These are phyloP conservation scores for Acarospora socialis DNA, from an alignment of 2,329 filamentous ascomycete genomes.

Conservation along the genomic window DNA sequence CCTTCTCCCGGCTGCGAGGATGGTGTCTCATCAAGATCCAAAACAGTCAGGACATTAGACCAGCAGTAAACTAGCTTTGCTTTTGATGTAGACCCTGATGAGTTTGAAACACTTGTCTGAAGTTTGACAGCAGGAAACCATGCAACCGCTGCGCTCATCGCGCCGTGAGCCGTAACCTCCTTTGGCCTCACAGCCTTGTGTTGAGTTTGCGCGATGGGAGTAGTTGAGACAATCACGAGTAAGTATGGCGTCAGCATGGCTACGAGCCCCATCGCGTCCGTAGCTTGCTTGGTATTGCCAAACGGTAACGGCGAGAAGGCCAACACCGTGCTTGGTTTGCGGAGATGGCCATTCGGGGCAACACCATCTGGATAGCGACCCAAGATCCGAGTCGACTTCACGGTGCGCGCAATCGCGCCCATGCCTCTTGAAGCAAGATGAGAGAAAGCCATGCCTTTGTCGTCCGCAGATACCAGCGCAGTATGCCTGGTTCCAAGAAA, in stretches of 20 bases:
- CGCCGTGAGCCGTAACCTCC: conserved; percentile 75
- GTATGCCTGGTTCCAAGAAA: conserved; percentile 90
- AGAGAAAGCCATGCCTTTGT: conserved; percentile 94
- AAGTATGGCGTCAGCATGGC: conserved; percentile 93
- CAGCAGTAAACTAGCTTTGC: conserved; percentile 94
- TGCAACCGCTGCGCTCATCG: conserved; percentile 83
- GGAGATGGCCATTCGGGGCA: conserved; percentile 45
- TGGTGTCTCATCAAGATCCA: conserved; percentile 68
- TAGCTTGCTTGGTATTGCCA: conserved; percentile 83
- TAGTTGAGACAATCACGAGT: conserved; percentile 92
- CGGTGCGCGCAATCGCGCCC: conserved; percentile 66
- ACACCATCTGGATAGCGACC: conserved; percentile 72
- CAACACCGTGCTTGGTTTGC: conserved; percentile 88
- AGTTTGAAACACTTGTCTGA: conserved; percentile 56
- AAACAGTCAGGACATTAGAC: conserved; percentile 91
- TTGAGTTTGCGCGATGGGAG: conserved; percentile 88
- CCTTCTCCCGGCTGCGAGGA: conserved; percentile 44
- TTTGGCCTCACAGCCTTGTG: conserved; percentile 86
- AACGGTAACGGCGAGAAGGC: conserved; percentile 82
- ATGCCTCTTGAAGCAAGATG: conserved; percentile 87
- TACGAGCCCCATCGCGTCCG: conserved; percentile 77
- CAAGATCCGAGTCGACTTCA: conserved; percentile 81
- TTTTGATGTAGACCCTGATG: conserved; percentile 55
- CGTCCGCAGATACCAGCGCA: conserved; percentile 86
- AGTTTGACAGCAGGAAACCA: conserved; percentile 96